A percentile compares a stretch with the other conserved stretches of the same genome.
phyloP scores from a whole-genome alignment of 139 green algal species.

The Chlorella vulgaris region DNA sequence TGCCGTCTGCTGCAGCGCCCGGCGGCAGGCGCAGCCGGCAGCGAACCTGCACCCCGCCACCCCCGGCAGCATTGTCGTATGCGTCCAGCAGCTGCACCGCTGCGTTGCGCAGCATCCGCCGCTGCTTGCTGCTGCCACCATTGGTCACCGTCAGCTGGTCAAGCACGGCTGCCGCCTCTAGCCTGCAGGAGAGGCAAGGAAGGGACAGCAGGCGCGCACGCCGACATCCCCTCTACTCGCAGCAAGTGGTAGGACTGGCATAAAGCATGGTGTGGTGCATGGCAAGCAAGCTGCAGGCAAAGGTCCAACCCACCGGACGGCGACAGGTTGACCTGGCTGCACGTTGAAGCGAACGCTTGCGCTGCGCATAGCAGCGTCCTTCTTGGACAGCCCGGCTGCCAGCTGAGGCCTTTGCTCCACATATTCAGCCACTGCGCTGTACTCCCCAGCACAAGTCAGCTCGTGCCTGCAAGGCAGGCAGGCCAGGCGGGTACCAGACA shows the following conservation, averaged over 20 bases:
- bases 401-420: conserved; percentile 58
- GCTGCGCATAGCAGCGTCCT: conserved; percentile 56
- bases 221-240: too few species aligned
- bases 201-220: too few species aligned
- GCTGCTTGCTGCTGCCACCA: conserved; percentile 13
- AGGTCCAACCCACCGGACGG: conserved; percentile 27
- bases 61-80: conserved; percentile 50
- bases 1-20: neutral
- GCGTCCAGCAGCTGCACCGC: conserved; percentile 65
- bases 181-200: conserved; percentile 5
- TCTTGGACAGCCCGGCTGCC: conserved; percentile 42
- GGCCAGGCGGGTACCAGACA: too few species aligned
- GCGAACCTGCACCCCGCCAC: conserved; percentile 45
- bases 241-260: too few species aligned
- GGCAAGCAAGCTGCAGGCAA: too few species aligned
- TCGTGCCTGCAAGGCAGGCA: too few species aligned
- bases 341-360: conserved; percentile 47
- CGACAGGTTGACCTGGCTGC: conserved; percentile 38
- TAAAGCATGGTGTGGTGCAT: too few species aligned
- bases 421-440: conserved; percentile 32
- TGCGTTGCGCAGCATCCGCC: conserved; percentile 45
- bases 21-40: conserved; percentile 40
- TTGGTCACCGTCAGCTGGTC: conserved; percentile 55
- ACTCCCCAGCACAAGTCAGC: conserved; percentile 16
- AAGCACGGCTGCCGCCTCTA: conserved; percentile 37